Evolutionary conservation across 1,284 basidiomycete genomes (phyloP), one percentile per base, ranked within the genome.

Genomic region (Coniophora puteana): DNA sequence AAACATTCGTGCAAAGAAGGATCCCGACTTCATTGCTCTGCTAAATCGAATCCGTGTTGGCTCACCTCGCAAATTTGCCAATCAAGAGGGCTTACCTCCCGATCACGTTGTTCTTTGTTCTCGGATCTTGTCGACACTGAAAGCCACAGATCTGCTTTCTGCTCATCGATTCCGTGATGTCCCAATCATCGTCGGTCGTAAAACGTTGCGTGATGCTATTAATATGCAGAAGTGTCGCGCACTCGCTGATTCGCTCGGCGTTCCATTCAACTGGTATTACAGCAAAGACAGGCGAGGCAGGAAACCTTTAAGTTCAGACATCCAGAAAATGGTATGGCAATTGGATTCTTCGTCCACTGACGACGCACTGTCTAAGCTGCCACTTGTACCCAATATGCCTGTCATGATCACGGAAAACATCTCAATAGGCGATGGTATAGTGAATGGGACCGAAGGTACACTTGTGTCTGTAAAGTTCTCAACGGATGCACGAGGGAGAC

Each of bases 391-490:
- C 21, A 46, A 49, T 11, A 52, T 52, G 49, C 46, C 49, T 11
- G 35, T 52, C 8, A 48, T 44, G 30, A 29, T 47, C 3, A 45
- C 47, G 2, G 44, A 50, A 8, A 52, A 52, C 39, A 46, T 50
- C 17, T 48, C 50, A 14, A 38, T 45, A n/a, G 46, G 45, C 17
- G 33, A 45, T 5, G 46, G 46, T 4, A 8, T 52, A 17, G 37
- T 48, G 22, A 52, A 52, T 12, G 50, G 50, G 0, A 46, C 40
- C 24, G 26, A 28, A 11, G 48, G 48, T 4, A 50, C 38, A 8
- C 36, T 52, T 23, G 29, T 46, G 4, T 32, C 27, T 18, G 22
- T 52, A 2, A 45, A 28, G 11, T 51, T 39, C 23, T 38, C 43
- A 22, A n/a, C 6, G n/a, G 29, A 31, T 14, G 29, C 8, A 6